These are phyloP conservation scores for Panellus pusillus DNA, from an alignment of 768 basidiomycete genomes.

Conservation along the genomic window DNA sequence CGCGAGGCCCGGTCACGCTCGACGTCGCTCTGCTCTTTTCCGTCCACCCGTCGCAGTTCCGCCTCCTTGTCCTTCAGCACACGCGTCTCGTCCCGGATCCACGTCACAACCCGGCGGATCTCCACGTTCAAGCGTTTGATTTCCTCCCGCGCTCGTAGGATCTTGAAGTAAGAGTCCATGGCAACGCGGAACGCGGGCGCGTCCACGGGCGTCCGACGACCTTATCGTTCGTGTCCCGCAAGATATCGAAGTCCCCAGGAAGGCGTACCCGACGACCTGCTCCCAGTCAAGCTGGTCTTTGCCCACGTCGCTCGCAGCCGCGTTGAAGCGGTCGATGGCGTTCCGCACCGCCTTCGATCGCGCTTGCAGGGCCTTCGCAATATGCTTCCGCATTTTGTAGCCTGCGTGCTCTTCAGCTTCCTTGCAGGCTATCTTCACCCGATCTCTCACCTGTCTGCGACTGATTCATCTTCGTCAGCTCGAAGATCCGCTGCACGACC, in stretches of 20 bases:
- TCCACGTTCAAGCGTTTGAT: constrained; percentile 24
- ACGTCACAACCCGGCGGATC: constrained; percentile 18
- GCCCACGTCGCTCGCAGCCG: not conserved
- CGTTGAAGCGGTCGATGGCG: constrained; percentile 19
- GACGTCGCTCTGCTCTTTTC: too few species aligned
- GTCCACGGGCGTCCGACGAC: not conserved
- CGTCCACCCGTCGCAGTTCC: too few species aligned
- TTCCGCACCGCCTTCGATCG: constrained; percentile 20
- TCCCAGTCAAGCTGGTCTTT: constrained; percentile 17
- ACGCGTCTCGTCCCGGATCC: constrained; percentile 13
- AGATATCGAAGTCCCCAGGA: constrained; percentile 25
- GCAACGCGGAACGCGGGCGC: too few species aligned
- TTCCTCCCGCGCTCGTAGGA: constrained; percentile 23
- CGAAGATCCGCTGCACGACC: constrained; percentile 18
- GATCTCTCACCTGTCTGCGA: constrained; percentile 20
- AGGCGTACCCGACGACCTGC: constrained; percentile 23
- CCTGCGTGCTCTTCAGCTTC: too few species aligned
- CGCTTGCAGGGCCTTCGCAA: constrained; percentile 19
- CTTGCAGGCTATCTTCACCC: too few species aligned
- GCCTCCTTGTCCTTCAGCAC: not conserved
- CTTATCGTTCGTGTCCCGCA: constrained; percentile 8
- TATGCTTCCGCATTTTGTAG: constrained; percentile 11
- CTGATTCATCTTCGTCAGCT: constrained; percentile 23
- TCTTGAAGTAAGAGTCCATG: constrained; percentile 14
- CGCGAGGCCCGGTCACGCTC: too few species aligned